Conservation (phyloP, 768 basidiomycete species). For the Sporobolomyces roseus region DNA sequence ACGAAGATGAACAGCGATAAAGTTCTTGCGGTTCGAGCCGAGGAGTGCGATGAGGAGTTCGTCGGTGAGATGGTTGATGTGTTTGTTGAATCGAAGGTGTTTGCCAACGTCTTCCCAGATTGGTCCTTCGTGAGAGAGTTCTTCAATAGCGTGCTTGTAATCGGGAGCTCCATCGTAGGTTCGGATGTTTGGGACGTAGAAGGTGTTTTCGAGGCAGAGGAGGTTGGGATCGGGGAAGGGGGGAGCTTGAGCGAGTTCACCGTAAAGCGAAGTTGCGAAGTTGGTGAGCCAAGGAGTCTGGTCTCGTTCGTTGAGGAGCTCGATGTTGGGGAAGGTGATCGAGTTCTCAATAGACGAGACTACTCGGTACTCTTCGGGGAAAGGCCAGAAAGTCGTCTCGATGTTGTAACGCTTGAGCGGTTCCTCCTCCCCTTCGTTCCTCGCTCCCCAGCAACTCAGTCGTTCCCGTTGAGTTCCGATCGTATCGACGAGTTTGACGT, state of each 20-base stretch:
- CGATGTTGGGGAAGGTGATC: conserved; percentile 41
- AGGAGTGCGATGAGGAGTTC: conserved; percentile 32
- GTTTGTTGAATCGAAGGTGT: conserved; percentile 27
- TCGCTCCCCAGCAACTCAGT: conserved; percentile 39
- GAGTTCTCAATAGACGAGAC: conserved; percentile 33
- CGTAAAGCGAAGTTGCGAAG: conserved; percentile 11
- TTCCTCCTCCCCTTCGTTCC: conserved; percentile 15
- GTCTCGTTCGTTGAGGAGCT: conserved; percentile 23
- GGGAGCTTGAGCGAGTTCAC: conserved; percentile 11
- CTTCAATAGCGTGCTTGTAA: conserved; percentile 32
- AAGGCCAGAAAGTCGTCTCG: conserved; percentile 38
- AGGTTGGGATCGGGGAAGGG: conserved; percentile 35
- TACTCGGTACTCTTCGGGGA: conserved; percentile 33
- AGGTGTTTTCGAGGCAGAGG: conserved; percentile 40
- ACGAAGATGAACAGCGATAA: conserved; percentile 32
- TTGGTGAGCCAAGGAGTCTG: conserved; percentile 29
- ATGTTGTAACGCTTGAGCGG: conserved; percentile 37
- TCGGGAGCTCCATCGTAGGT: conserved; percentile 31
- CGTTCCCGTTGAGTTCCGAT: conserved; percentile 27
- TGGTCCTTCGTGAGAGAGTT: conserved; percentile 32
- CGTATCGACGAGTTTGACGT: conserved; percentile 40
- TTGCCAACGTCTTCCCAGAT: conserved; percentile 31
- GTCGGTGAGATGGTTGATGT: conserved; percentile 37
- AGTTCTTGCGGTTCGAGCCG: conserved; percentile 27
- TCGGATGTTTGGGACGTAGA: conserved; percentile 36